Percentiles rank a stretch among this genome's conserved stretches.
Conservation (phyloP, 106 monocot genomes). For the Iris macrosiphon region DNA sequence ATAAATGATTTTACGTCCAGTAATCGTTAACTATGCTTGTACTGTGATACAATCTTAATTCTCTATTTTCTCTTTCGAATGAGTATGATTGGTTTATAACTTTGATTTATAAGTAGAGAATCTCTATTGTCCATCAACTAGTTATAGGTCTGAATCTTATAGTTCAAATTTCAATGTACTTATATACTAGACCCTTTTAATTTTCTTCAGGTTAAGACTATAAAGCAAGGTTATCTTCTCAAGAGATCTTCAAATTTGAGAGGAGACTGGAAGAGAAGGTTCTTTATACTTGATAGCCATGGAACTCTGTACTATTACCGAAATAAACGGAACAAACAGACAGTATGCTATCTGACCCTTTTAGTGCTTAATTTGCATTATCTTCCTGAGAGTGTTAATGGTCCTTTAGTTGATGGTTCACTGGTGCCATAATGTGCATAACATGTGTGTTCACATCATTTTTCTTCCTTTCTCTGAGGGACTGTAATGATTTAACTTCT, state of each 20-base stretch:
- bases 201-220: constrained; percentile 65
- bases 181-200: not conserved
- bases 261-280: constrained; percentile 92
- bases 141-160: not conserved
- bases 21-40: too few relatives aligned
- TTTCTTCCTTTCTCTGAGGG: too few relatives aligned
- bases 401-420: too few relatives aligned
- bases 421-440: too few relatives aligned
- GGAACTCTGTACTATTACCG: constrained; percentile 87
- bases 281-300: constrained; percentile 94
- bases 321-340: constrained; percentile 45
- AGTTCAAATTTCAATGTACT: not conserved
- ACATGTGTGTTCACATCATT: too few relatives aligned
- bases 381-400: too few relatives aligned
- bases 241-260: constrained; percentile 73
- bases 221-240: constrained; percentile 98
- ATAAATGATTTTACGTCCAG: too few relatives aligned
- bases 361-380: too few relatives aligned
- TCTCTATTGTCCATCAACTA: not conserved
- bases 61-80: too few relatives aligned
- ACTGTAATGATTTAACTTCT: too few relatives aligned
- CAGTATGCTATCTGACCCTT: constrained; percentile 25
- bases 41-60: too few relatives aligned
- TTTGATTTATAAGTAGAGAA: not conserved
- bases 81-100: not conserved